Evolutionary conservation across 306 rosid genomes (phyloP).

Genomic region (Argentina anserina): DNA sequence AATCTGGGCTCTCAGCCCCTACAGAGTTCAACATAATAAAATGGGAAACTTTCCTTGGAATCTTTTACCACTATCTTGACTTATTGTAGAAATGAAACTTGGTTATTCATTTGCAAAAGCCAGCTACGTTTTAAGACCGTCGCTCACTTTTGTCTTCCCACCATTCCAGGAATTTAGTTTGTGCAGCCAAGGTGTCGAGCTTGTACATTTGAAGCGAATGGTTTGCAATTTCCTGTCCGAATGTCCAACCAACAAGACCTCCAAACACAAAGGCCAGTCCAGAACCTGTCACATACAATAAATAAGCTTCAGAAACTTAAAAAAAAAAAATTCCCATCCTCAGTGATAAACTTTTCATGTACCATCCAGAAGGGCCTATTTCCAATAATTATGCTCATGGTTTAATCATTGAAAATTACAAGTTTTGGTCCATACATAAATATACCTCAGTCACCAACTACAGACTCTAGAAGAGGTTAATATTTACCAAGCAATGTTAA

Average conservation of each 20-base stretch:
- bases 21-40: not conserved
- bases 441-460: not conserved
- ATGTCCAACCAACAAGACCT: conserved; percentile 61
- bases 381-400: not conserved
- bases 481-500: not conserved
- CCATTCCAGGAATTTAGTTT: conserved; percentile 83
- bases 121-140: conserved; percentile 19
- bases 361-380: not conserved
- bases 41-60: conserved; percentile 4
- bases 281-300: conserved; percentile 47
- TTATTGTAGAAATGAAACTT: no score
- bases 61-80: conserved; percentile 24
- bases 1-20: not conserved
- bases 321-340: not conserved
- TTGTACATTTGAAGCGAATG: conserved; percentile 79
- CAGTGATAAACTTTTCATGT: not conserved
- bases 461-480: not conserved
- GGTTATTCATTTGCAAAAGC: conserved; percentile 7
- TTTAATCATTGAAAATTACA: not conserved
- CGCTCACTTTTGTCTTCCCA: conserved; percentile 55
- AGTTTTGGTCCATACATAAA: not conserved
- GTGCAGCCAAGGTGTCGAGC: conserved; percentile 68
- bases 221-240: conserved; percentile 69
- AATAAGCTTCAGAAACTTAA: not conserved
- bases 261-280: conserved; percentile 71